Conservation (phyloP, 441 rosid species). For the Dalechampia spathulata region DNA sequence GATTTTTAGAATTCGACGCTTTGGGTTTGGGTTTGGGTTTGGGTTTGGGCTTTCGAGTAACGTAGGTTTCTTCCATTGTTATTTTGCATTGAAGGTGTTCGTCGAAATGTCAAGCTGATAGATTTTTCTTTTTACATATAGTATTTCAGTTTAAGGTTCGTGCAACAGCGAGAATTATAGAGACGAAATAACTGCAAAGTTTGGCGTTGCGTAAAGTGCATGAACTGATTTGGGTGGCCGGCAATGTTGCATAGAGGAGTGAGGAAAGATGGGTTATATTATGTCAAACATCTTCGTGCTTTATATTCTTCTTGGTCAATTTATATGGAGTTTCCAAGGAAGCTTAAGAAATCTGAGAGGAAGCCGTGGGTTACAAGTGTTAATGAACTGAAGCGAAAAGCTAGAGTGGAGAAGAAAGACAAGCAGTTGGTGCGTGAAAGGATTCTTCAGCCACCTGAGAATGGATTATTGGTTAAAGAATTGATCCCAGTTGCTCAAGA, state of each 20-base stretch:
- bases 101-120: not conserved
- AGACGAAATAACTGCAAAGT: too few relatives aligned
- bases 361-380: constrained; percentile 41
- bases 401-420: constrained; percentile 24
- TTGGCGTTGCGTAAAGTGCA: not conserved
- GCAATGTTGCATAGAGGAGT: too few relatives aligned
- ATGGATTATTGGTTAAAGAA: constrained; percentile 37
- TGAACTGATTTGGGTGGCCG: not conserved
- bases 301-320: not conserved
- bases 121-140: too few relatives aligned
- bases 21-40: too few relatives aligned
- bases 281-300: not conserved
- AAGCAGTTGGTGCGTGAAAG: constrained; percentile 30
- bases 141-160: too few relatives aligned
- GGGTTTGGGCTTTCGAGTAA: too few relatives aligned
- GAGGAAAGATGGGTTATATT: too few relatives aligned
- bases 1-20: too few relatives aligned
- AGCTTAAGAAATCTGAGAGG: constrained; percentile 23
- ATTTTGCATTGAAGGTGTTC: not conserved
- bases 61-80: too few relatives aligned
- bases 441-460: constrained; percentile 35
- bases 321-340: not conserved
- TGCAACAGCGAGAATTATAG: too few relatives aligned
- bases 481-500: constrained; percentile 37
- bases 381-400: constrained; percentile 35